phyloP scores from a whole-genome alignment of 2,329 filamentous ascomycete genomes.

The Trematosphaeria pertusa region DNA sequence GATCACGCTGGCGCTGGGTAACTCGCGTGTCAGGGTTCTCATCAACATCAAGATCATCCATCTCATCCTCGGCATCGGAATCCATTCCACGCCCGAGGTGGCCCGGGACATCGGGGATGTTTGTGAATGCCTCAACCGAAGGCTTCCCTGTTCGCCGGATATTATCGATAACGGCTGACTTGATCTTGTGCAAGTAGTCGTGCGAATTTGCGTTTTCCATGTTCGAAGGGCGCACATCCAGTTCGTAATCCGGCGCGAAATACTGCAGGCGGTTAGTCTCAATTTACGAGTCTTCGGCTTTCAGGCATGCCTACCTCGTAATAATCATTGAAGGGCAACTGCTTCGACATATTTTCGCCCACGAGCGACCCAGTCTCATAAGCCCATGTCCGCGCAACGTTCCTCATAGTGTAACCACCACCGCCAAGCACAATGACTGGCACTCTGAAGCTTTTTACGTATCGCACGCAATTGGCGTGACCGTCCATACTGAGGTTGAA shows the following conservation, averaged over 20 bases:
- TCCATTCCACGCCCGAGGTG: conserved; percentile 63
- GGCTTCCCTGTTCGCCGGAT: conserved; percentile 69
- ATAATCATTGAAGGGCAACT: conserved; percentile 96
- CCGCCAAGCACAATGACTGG: conserved; percentile 71
- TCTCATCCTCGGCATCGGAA: conserved; percentile 69
- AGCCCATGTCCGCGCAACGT: conserved; percentile 67
- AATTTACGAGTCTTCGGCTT: neutral
- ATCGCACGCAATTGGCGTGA: conserved; percentile 74
- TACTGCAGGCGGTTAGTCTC: conserved; percentile 57
- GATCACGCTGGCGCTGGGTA: conserved; percentile 83
- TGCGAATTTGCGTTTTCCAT: conserved; percentile 75
- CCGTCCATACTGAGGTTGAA: conserved; percentile 76
- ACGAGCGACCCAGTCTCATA: conserved; percentile 81
- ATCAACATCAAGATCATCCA: conserved; percentile 78
- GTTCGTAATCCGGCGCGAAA: conserved; percentile 73
- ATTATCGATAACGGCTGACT: conserved; percentile 70
- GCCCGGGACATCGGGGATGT: conserved; percentile 63
- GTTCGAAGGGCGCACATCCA: conserved; percentile 72
- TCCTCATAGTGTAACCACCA: conserved; percentile 74
- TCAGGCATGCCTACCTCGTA: conserved; percentile 66
- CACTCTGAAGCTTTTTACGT: conserved; percentile 71
- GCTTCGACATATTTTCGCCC: conserved; percentile 77
- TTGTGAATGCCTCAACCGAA: conserved; percentile 56
- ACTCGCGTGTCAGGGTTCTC: conserved; percentile 83
- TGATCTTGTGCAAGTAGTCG: conserved; percentile 74